These are phyloP conservation scores for Dendrobium catenatum DNA, from an alignment of 106 monocot species.

Conservation along the genomic window DNA sequence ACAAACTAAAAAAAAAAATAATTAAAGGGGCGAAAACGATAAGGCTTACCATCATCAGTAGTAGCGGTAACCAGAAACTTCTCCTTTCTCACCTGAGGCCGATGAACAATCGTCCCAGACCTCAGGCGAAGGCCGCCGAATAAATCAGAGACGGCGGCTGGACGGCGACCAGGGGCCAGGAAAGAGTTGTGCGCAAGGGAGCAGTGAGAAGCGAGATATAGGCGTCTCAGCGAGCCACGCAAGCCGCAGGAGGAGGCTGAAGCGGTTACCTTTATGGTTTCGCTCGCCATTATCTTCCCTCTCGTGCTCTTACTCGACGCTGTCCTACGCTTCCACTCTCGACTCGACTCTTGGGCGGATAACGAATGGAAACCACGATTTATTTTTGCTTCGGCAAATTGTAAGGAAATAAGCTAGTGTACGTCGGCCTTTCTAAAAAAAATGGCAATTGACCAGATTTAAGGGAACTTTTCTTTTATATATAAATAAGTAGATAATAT, in stretches of 20 bases:
- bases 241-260: neutral
- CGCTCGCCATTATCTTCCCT: neutral
- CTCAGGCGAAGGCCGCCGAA: neutral
- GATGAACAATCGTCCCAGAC: neutral
- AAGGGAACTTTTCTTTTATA: no score
- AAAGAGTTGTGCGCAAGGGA: neutral
- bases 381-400: neutral
- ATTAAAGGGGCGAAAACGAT: neutral
- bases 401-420: neutral
- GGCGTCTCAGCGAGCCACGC: neutral
- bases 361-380: slow-evolving; percentile 1
- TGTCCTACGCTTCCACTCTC: neutral
- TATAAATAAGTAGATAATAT: no score
- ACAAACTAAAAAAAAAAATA: neutral
- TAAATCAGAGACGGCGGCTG: neutral
- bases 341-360: neutral
- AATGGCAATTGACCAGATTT: no score
- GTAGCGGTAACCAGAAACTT: neutral
- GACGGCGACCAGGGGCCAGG: neutral
- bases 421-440: no score
- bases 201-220: neutral
- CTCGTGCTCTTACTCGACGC: neutral
- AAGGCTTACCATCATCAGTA: neutral
- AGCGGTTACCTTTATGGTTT: slow-evolving; percentile 6
- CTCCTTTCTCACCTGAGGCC: neutral